Conservation (phyloP, 768 basidiomycete genomes). For the Fomitopsis pulvina region DNA sequence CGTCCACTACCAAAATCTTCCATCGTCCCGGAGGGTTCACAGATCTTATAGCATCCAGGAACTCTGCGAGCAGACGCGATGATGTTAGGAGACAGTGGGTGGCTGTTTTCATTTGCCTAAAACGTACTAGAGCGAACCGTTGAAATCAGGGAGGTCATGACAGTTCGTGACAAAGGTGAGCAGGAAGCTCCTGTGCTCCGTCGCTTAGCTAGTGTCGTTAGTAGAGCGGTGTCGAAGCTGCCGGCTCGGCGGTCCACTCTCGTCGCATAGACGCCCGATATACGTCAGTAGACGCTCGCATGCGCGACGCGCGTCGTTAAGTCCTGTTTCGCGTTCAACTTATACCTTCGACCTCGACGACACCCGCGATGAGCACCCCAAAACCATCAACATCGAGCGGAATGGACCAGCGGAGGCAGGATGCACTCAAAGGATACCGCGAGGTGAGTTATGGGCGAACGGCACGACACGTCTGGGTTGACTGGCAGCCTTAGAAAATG, state of each 20-base stretch:
- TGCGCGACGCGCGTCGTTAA: constrained; percentile 1
- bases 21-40: constrained; percentile 83
- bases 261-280: too few relatives aligned
- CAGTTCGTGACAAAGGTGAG: neutral
- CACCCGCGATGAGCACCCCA: constrained; percentile 16
- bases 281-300: neutral
- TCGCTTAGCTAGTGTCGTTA: too few relatives aligned
- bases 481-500: constrained; percentile 69
- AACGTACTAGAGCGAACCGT: constrained; percentile 40
- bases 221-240: too few relatives aligned
- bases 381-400: constrained; percentile 29
- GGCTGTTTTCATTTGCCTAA: neutral
- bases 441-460: constrained; percentile 56
- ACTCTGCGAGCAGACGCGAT: constrained; percentile 49
- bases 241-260: too few relatives aligned
- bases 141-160: constrained; percentile 34
- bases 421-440: constrained; percentile 72
- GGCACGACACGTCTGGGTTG: constrained; percentile 7
- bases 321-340: neutral
- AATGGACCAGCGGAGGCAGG: constrained; percentile 66
- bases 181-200: too few relatives aligned
- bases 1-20: constrained; percentile 98
- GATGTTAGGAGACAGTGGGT: too few relatives aligned
- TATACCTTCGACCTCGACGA: neutral
- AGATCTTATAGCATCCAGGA: constrained; percentile 81